Evolutionary conservation across 2,329 filamentous ascomycete species (phyloP).

Genomic region (Fusarium kyushuense): DNA sequence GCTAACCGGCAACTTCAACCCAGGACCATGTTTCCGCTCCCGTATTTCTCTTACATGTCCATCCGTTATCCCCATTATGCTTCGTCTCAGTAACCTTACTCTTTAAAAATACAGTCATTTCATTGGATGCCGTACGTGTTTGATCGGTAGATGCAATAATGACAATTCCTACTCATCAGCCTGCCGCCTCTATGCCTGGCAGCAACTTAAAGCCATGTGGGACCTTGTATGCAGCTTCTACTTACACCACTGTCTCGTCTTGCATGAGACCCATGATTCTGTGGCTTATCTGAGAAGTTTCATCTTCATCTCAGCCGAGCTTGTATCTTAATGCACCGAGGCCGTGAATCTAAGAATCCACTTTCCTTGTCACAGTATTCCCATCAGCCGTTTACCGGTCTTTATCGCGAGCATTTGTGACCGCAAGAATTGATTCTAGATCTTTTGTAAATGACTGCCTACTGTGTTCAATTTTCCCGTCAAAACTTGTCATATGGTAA

Average conservation of each 20-base stretch:
- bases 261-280: slow-evolving; percentile 25
- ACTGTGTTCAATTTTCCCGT: slow-evolving; percentile 10
- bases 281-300: slow-evolving; percentile 38
- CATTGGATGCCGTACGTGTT: slow-evolving; percentile 24
- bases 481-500: not conserved
- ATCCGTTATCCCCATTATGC: slow-evolving; percentile 27
- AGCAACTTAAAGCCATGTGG: slow-evolving; percentile 12
- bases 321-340: slow-evolving; percentile 24
- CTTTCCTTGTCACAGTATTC: slow-evolving; percentile 15
- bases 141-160: slow-evolving; percentile 20
- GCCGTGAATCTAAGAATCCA: slow-evolving; percentile 30
- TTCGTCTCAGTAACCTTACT: slow-evolving; percentile 38
- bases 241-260: slow-evolving; percentile 38
- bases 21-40: slow-evolving; percentile 16
- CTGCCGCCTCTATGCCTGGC: slow-evolving; percentile 11
- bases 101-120: slow-evolving; percentile 13
- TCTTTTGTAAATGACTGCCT: slow-evolving; percentile 3
- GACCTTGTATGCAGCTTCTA: slow-evolving; percentile 21
- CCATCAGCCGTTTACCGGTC: slow-evolving; percentile 8
- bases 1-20: slow-evolving; percentile 8
- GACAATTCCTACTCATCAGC: slow-evolving; percentile 7
- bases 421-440: slow-evolving; percentile 10
- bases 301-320: slow-evolving; percentile 40
- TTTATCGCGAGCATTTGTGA: slow-evolving; percentile 9
- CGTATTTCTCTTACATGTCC: slow-evolving; percentile 27